phyloP scores from a whole-genome alignment of 768 basidiomycete genomes.

The Leucosporidium scottii region DNA sequence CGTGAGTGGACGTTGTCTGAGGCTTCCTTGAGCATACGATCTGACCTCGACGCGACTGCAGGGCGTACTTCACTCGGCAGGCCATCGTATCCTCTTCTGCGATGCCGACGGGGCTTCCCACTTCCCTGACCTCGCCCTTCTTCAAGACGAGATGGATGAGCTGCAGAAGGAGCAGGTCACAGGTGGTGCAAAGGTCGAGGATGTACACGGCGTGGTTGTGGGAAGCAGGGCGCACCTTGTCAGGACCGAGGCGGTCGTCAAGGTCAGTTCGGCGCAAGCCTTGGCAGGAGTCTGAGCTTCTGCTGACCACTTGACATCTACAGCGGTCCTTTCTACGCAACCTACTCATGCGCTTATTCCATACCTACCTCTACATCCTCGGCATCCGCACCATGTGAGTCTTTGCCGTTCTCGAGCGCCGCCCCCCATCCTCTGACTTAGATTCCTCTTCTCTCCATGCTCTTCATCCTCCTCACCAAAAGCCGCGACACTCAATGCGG shows the following conservation, averaged over 20 bases:
- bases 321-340: conserved; percentile 85
- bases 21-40: neutral
- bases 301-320: neutral
- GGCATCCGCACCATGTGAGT: conserved; percentile 57
- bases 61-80: conserved; percentile 58
- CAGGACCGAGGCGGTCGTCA: conserved; percentile 83
- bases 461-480: conserved; percentile 38
- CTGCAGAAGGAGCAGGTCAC: conserved; percentile 42
- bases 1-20: conserved; percentile 34
- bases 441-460: neutral
- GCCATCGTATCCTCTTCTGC: conserved; percentile 73
- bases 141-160: conserved; percentile 68
- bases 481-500: conserved; percentile 95
- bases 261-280: conserved; percentile 49
- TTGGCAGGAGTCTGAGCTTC: neutral
- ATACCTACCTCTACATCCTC: conserved; percentile 77
- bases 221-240: conserved; percentile 92
- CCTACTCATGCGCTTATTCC: conserved; percentile 86
- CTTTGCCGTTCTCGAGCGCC: neutral
- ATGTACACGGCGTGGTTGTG: conserved; percentile 59
- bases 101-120: conserved; percentile 91
- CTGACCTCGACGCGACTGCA: neutral
- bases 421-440: conserved; percentile 2
- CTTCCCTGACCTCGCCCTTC: conserved; percentile 71
- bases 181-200: conserved; percentile 36